phyloP scores from a whole-genome alignment of 441 rosid genomes.

The Eruca vesicaria region DNA sequence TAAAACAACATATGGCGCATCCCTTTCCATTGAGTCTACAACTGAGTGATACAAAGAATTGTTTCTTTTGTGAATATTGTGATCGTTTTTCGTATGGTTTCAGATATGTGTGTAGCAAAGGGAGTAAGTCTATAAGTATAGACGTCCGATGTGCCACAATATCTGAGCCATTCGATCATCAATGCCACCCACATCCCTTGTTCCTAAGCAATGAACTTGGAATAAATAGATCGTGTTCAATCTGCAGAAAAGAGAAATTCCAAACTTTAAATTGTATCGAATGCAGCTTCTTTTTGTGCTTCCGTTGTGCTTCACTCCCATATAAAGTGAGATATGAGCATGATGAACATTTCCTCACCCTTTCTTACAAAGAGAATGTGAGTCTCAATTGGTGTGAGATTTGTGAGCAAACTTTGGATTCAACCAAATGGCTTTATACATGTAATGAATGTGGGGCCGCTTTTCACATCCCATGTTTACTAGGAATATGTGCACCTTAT shows the following conservation, averaged over 20 bases:
- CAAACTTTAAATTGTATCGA: constrained; percentile 54
- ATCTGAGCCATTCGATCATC: no score
- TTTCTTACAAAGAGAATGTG: background rate
- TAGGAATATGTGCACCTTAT: background rate
- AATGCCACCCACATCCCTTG: background rate
- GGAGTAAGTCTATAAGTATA: no score
- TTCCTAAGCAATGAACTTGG: background rate
- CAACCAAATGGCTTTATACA: background rate
- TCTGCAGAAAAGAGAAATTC: background rate
- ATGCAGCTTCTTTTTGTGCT: constrained; percentile 53
- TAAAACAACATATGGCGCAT: no score
- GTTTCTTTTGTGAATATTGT: no score
- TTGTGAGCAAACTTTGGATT: background rate
- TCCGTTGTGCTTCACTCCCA: no score
- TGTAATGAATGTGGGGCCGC: background rate
- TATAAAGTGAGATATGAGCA: constrained; percentile 41
- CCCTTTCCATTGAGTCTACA: no score
- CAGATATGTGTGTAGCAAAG: no score
- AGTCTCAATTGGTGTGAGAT: background rate
- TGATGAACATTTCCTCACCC: constrained; percentile 42
- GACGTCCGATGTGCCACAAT: no score
- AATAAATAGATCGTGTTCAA: background rate
- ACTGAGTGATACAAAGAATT: no score
- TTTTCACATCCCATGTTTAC: background rate
- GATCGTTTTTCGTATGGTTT: no score